Evolutionary conservation across 2,329 filamentous ascomycete genomes (phyloP), one percentile per base, ranked within the genome.

Genomic region (Phaeosphaeria sp.): DNA sequence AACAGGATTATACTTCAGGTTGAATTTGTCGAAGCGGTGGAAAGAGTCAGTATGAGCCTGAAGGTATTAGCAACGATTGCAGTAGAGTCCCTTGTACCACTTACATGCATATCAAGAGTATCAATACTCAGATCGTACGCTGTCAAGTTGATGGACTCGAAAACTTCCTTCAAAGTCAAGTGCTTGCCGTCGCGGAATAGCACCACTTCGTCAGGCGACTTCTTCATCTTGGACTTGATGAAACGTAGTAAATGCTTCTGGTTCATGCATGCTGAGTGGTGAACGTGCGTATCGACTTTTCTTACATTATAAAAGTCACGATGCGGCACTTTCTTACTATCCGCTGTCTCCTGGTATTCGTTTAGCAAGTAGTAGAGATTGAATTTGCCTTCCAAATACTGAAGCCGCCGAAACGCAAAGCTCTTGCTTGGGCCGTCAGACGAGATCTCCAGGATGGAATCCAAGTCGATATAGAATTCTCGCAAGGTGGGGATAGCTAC

Each of bases 181-280:
- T 96, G 88, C 77, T 94, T 96, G 58, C 91, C 94, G 76, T 99
- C 95, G 73, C 95, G 87, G 77, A 89, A 96, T 46, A 99, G 85
- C 6, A 99, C 95, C 30, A 95, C 88, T 79, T 99, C 95, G 71
- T 98, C 91, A 0, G 93, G 93, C 18, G 87, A 95, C 78, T 97
- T 99, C 85, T 97, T 98, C 92, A 99, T 97, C 81, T 99, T 99
- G 79, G 93, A 97, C 80, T 99, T 99, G 82, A 99, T 99, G 79
- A 99, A 99, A 54, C 95, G 92, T 59, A 99, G 82, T 56, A 99
- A 81, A 84, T 99, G 95, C 80, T 99, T 99, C 78, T 99, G 95
- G 74, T 99, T 99, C 95, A 99, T 99, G 77, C 95, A 99, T 22
- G 95, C 95, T 17, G 95, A 99, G 78, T 99, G 95, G 75, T 99